A percentile compares a stretch with the other conserved stretches of the same genome.
These are phyloP conservation scores for Juncus inflexus DNA, from an alignment of 176 grass and related monocot genomes.

Conservation along the genomic window DNA sequence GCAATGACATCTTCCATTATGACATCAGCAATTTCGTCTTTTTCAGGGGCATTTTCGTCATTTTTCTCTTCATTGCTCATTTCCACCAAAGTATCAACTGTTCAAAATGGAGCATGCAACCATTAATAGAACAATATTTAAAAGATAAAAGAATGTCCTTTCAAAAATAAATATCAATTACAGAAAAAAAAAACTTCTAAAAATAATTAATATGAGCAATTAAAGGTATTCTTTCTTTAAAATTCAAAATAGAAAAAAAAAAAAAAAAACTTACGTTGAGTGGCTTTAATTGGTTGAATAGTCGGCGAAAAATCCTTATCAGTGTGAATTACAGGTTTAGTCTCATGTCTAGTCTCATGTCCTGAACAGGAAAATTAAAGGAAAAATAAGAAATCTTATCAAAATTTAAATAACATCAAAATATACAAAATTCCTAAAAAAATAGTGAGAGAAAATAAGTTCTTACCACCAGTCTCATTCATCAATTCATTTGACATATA, in stretches of 20 bases:
- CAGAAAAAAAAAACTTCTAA: no score
- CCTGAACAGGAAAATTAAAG: neutral
- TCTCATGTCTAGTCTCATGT: neutral
- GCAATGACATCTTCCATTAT: neutral
- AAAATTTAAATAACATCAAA: no score
- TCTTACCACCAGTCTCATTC: neutral
- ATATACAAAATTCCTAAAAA: no score
- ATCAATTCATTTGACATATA: neutral
- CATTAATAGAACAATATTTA: no score
- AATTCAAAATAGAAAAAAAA: no score
- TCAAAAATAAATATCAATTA: no score
- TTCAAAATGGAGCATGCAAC: neutral
- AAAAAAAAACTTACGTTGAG: neutral
- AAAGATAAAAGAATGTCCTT: no score
- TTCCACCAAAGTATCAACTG: slow-evolving; percentile 13
- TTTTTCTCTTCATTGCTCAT: neutral
- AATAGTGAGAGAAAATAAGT: neutral
- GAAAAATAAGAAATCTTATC: no score
- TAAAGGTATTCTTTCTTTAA: no score
- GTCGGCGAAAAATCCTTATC: neutral
- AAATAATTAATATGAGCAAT: no score
- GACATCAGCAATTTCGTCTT: neutral
- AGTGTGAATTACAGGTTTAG: neutral
- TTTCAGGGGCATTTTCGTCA: slow-evolving; percentile 7
- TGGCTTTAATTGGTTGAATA: neutral